Base-by-base conservation (phyloP, 1,139 yeast genomes). In the Taphrina deformans region DNA sequence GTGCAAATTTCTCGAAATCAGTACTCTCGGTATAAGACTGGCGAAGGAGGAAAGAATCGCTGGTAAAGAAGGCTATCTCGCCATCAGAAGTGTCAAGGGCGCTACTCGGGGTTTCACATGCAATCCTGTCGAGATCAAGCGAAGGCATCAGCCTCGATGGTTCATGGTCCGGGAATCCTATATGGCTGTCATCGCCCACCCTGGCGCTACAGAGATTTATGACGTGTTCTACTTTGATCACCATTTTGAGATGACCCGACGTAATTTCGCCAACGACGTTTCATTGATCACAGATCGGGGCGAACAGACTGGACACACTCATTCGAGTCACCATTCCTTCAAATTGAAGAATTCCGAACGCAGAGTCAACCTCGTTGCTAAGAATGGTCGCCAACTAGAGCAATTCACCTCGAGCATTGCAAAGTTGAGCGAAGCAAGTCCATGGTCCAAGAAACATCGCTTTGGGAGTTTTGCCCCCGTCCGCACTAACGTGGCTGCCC, bases 391-490 rank as follows among this genome's bases (percentile, higher is more conserved):
- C 58, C 89, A 87, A 63, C 83, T 90, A 70, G 82, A 81, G 65
- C 79, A 84, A 64, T 95, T 99, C 98, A 82, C 87, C 40, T 81
- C 82, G 24, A 87, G 96, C 0, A 81, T 95, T 53, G 80, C 81
- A 61, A 82, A 80, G 27, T 90, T 92, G 96, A 82, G 83, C 62
- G 81, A 81, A 52, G 79, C 81, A 53, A 83, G 93, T 0, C 76
- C 82, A 1, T 93, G 97, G 96, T 79, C 92, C 0, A 80, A 83
- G 67, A 78, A 78, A 1, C 84, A 95, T 70, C 80, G 99, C 68
- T 95, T 95, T 75, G 85, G 81, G 9, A 89, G 97, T 58, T 95
- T 89, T 81, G 97, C 99, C 0, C 99, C 99, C 0, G 84, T 92
- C 0, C 80, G 99, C 69, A 77, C 84, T 35, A 84, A 89, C 70